Evolutionary conservation across 352 stramenopile genomes (phyloP).

Genomic region (Peronospora tabacina): DNA sequence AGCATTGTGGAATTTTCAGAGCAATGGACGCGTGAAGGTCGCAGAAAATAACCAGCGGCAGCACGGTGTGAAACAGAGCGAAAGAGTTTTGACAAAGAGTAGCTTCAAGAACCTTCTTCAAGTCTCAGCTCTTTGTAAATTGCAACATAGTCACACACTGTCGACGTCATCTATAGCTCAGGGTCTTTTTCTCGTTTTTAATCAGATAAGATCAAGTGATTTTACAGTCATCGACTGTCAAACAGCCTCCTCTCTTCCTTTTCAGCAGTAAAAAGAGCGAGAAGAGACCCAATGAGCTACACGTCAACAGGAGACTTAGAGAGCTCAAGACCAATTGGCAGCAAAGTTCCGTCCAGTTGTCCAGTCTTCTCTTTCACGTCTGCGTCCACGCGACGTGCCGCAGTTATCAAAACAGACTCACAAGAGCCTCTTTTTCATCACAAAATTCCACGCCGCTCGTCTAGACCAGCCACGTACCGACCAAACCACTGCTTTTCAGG

Average conservation of each 20-base stretch:
- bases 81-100: background rate
- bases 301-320: constrained; percentile 3
- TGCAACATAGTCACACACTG: constrained; percentile 10
- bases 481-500: constrained; percentile 87
- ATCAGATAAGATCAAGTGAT: constrained; percentile 86
- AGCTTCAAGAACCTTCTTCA: background rate
- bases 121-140: constrained; percentile 11
- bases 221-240: constrained; percentile 61
- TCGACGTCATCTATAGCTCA: constrained; percentile 5
- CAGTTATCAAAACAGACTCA: constrained; percentile 4
- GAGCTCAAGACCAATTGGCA: constrained; percentile 27
- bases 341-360: background rate
- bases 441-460: constrained; percentile 19
- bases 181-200: constrained; percentile 17
- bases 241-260: constrained; percentile 42
- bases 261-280: constrained; percentile 21
- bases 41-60: constrained; percentile 1
- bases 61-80: constrained; percentile 5
- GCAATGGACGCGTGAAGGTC: constrained; percentile 7
- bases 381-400: constrained; percentile 4
- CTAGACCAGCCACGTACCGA: constrained; percentile 33
- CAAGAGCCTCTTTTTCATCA: constrained; percentile 32
- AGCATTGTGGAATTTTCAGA: constrained; percentile 31
- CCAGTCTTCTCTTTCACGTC: background rate
- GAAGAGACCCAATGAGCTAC: background rate